Percentiles rank a stretch among this genome's conserved stretches.
Conservation (phyloP, 2,329 filamentous ascomycete species). For the Apiospora malaysiana region DNA sequence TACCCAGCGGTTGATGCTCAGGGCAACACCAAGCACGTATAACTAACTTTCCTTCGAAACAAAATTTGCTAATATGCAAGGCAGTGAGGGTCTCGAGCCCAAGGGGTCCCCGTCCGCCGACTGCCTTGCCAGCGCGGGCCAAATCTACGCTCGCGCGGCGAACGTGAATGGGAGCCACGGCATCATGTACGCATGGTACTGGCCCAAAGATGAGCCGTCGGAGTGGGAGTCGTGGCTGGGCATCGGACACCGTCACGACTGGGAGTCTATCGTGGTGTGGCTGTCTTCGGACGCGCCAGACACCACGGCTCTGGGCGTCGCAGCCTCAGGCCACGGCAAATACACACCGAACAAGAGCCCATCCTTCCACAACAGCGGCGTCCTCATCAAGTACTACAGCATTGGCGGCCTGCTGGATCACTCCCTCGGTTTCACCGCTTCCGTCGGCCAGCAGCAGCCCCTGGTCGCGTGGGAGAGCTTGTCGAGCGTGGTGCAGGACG, state of each 20-base stretch:
- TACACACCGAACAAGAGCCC: constrained; percentile 33
- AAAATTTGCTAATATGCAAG: constrained; percentile 20
- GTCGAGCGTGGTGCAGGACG: constrained; percentile 38
- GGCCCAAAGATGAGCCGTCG: constrained; percentile 48
- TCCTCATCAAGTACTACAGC: constrained; percentile 38
- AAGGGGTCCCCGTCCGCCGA: constrained; percentile 33
- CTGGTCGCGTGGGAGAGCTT: constrained; percentile 47
- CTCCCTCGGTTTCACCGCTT: constrained; percentile 40
- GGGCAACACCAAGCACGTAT: constrained; percentile 42
- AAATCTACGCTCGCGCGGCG: constrained; percentile 41
- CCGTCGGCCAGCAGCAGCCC: constrained; percentile 44
- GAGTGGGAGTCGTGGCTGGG: constrained; percentile 28
- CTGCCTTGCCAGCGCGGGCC: constrained; percentile 38
- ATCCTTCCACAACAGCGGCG: constrained; percentile 32
- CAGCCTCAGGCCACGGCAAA: constrained; percentile 41
- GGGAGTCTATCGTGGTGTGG: constrained; percentile 43
- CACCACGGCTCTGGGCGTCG: constrained; percentile 38
- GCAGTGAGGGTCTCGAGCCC: constrained; percentile 38
- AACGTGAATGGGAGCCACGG: constrained; percentile 36
- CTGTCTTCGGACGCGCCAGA: constrained; percentile 28
- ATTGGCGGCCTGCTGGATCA: constrained; percentile 40
- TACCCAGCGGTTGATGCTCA: constrained; percentile 61
- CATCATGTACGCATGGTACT: constrained; percentile 42
- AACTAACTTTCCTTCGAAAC: background rate
- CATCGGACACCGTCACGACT: constrained; percentile 44